Evolutionary conservation across 2,329 filamentous ascomycete genomes (phyloP).

Genomic region (Tolypocladium amazonense): DNA sequence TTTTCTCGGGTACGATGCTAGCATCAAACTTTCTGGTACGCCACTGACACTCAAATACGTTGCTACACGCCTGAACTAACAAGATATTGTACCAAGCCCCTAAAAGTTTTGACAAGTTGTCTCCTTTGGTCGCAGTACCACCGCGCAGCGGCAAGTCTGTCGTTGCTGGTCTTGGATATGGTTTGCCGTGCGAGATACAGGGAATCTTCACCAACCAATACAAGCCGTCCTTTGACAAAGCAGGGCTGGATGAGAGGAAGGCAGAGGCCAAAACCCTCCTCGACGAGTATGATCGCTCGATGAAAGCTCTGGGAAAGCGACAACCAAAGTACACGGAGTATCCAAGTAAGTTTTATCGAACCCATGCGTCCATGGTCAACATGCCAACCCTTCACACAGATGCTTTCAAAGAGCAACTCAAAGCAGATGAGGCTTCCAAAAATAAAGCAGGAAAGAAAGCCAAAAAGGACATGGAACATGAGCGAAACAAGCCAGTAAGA

Average conservation of each 20-base stretch:
- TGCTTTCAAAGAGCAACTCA: constrained; percentile 35
- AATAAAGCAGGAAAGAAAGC: constrained; percentile 35
- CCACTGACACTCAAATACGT: not conserved
- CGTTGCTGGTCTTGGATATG: constrained; percentile 26
- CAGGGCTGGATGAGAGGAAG: constrained; percentile 29
- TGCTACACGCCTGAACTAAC: not conserved
- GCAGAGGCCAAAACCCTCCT: constrained; percentile 27
- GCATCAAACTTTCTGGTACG: constrained; percentile 27
- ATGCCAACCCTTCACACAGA: constrained; percentile 10
- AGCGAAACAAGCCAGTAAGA: constrained; percentile 27
- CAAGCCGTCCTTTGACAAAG: constrained; percentile 25
- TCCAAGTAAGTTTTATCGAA: constrained; percentile 20
- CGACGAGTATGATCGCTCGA: constrained; percentile 29
- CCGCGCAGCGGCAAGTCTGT: constrained; percentile 26
- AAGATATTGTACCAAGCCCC: constrained; percentile 13
- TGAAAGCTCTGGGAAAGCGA: constrained; percentile 29
- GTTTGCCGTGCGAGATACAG: constrained; percentile 32
- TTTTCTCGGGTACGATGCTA: constrained; percentile 24
- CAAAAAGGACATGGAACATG: constrained; percentile 30
- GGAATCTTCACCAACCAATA: constrained; percentile 30
- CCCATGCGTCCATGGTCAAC: not conserved
- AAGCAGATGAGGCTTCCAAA: constrained; percentile 32
- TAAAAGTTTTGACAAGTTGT: constrained; percentile 34
- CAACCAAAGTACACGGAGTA: constrained; percentile 37
- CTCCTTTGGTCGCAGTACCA: constrained; percentile 30